These are phyloP conservation scores for Trametes coccinea DNA, from an alignment of 768 basidiomycete species.

Conservation along the genomic window DNA sequence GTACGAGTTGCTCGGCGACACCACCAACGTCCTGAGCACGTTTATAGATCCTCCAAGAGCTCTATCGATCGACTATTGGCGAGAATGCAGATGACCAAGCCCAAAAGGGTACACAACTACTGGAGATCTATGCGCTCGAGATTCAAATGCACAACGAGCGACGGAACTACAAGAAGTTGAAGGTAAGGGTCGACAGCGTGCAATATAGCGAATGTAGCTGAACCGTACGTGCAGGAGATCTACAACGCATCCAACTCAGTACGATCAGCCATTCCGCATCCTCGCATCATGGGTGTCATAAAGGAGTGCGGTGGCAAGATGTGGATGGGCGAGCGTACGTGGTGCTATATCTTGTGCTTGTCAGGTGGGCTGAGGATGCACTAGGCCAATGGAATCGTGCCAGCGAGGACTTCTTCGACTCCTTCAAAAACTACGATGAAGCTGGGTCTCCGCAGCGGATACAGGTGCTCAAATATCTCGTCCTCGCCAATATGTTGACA, in stretches of 20 bases:
- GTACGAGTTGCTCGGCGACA: neutral
- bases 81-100: conserved; percentile 81
- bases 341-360: neutral
- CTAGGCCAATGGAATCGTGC: conserved; percentile 92
- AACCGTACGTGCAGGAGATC: conserved; percentile 67
- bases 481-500: conserved; percentile 96
- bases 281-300: conserved; percentile 98
- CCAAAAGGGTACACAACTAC: conserved; percentile 89
- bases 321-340: conserved; percentile 99
- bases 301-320: conserved; percentile 99
- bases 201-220: neutral
- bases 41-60: conserved; percentile 70
- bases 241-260: conserved; percentile 94
- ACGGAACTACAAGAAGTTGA: conserved; percentile 93
- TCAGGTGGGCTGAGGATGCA: neutral
- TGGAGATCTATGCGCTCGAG: conserved; percentile 97
- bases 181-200: conserved; percentile 46
- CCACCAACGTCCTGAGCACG: neutral
- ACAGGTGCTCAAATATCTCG: conserved; percentile 97
- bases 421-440: conserved; percentile 98
- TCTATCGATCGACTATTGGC: conserved; percentile 64
- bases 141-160: conserved; percentile 99
- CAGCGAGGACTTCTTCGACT: conserved; percentile 98
- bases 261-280: conserved; percentile 96
- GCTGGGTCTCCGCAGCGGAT: conserved; percentile 95